Evolutionary conservation across 1,284 basidiomycete genomes (phyloP), one percentile per base, ranked within the genome.

Genomic region (Sphagnurus paluster): DNA sequence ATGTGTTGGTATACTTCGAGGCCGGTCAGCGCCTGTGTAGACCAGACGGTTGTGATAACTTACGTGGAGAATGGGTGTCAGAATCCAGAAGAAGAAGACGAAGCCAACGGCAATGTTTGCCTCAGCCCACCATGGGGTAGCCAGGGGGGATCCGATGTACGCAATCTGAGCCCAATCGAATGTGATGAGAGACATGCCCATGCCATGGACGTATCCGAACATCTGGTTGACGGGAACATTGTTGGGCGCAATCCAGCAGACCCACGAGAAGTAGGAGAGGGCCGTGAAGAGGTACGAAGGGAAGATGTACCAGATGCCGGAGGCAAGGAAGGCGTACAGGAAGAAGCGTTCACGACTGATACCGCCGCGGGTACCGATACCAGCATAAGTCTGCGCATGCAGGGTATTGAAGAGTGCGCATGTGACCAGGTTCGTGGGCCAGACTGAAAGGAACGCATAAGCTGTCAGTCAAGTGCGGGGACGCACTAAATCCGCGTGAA

Each of bases 401-500:
- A 88, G 68, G 2, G 85, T 87, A 66, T 87, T 88, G 71, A 97
- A 87, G 19, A 93, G 81, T 1, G 93, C 90, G 46, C 90, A 88
- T 17, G 76, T 80, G 16, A 94, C 90, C 17, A 97, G 75, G 50
- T 90, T 89, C 14, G 77, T 70, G 0, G 94, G 94, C 94, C 94
- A 97, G 56, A 97, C 78, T 80, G 30, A 14, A 38, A 34, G 0
- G 24, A 25, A n/a, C n/a, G n/a, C n/a, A n/a, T n/a, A n/a, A n/a
- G n/a, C n/a, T n/a, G n/a, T n/a, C n/a, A n/a, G n/a, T n/a, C n/a
- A n/a, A n/a, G n/a, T n/a, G n/a, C n/a, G n/a, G n/a, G n/a, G n/a
- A n/a, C n/a, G n/a, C n/a, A n/a, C n/a, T n/a, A n/a, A n/a, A n/a
- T n/a, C n/a, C n/a, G n/a, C n/a, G n/a, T n/a, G 4, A 25, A 70